Evolutionary conservation across 306 rosid species (phyloP).

Genomic region (Biancaea sappan): DNA sequence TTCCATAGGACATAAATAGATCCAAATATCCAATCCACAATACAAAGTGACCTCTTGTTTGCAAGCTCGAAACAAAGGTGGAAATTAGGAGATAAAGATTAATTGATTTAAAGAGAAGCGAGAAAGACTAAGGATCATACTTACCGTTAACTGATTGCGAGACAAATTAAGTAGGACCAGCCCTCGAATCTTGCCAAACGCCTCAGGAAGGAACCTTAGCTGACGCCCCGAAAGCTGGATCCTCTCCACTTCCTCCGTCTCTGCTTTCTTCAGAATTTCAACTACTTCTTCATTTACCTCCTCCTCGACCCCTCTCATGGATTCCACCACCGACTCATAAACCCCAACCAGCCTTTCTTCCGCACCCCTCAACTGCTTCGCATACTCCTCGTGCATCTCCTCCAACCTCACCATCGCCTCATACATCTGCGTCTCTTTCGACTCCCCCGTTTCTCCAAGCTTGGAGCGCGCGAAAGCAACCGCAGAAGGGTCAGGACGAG

Average conservation of each 20-base stretch:
- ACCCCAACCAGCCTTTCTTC: constrained; percentile 42
- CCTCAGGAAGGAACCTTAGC: constrained; percentile 51
- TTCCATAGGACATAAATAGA: not conserved
- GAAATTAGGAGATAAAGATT: not conserved
- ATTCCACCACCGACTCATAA: constrained; percentile 31
- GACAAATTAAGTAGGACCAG: constrained; percentile 47
- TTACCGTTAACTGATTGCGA: constrained; percentile 47
- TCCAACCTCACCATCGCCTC: constrained; percentile 42
- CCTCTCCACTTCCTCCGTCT: constrained; percentile 33
- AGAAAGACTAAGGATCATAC: not conserved
- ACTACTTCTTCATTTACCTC: constrained; percentile 30
- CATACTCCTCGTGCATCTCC: constrained; percentile 46
- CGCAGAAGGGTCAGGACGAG: constrained; percentile 39
- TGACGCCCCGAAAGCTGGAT: constrained; percentile 48
- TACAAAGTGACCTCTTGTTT: not conserved
- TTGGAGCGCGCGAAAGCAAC: constrained; percentile 28
- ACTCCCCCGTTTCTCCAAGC: constrained; percentile 16
- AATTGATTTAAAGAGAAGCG: not conserved
- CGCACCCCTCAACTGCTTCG: constrained; percentile 28
- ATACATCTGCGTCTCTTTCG: constrained; percentile 21
- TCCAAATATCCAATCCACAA: not conserved
- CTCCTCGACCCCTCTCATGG: constrained; percentile 9
- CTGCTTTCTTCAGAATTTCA: constrained; percentile 40
- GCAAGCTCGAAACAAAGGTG: not conserved
- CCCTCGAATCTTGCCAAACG: constrained; percentile 43